Evolutionary conservation across 495 filamentous ascomycete species (phyloP), one percentile per base, ranked within the genome.

Genomic region (Cryomyces minteri): DNA sequence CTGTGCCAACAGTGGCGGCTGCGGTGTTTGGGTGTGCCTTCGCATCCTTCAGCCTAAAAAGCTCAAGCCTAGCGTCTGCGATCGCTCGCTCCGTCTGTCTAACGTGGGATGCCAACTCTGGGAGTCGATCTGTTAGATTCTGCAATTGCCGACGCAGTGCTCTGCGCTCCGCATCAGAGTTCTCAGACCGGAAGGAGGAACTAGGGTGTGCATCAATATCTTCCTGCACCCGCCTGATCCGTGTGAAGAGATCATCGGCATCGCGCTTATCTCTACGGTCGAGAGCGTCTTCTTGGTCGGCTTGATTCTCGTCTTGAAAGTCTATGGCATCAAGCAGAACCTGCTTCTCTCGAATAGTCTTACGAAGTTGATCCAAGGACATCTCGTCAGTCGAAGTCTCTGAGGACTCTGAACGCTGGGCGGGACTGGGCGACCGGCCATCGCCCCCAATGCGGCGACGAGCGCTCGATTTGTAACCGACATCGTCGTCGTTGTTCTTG

Each of bases 301-400:
- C 76, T 40, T 74, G 71, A 57, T 83, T 84, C 62, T 95, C 88
- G 51, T 96, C 92, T 54, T 86, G 82, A 61, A 94, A 95, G 56
- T 99, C 92, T 59, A 94, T 87, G 2, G 92, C 90, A 59, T 96
- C 88, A n/a, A 99, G 70, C 53, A 99, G 69, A 11, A 99, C 75
- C 60, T 94, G 85, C 58, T 90, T 87, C 66, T 99, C 92, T 40
- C 79, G 83, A 49, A 99, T 86, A 61, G 84, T 85, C 70, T 96
- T 99, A 31, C 71, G 76, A 43, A 99, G 60, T 50, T 96, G 88
- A 12, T 95, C 87, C 10, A 93, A 56, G 10, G 81, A 78, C 34
- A 93, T 53, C 8, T 96, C 92, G 12, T 94, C 88, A 39, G 74
- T 76, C 4, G 76, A 79, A 28, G 65, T 61, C 10, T 71, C 71